Evolutionary conservation across 148 eudicot genomes (phyloP).

Genomic region (Talinum fruticosum): DNA sequence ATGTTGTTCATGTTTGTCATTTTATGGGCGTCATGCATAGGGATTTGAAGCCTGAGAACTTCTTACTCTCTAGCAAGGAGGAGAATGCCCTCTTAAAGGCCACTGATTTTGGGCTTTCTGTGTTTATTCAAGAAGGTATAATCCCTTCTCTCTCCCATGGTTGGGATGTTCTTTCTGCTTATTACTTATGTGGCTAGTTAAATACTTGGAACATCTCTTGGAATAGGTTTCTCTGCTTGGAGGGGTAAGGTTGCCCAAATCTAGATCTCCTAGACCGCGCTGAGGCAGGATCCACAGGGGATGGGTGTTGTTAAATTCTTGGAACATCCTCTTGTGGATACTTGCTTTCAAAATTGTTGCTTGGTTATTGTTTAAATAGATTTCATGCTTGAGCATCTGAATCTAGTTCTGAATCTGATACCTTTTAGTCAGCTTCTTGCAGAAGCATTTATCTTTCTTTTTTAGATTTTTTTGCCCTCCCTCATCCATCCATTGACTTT

Average conservation of each 20-base stretch:
- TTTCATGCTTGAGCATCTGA: constrained; percentile 1
- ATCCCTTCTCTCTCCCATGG: background rate
- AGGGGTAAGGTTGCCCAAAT: background rate
- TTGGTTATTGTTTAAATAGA: background rate
- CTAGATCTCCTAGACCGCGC: background rate
- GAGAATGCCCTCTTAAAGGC: constrained; percentile 62
- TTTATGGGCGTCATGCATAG: constrained; percentile 93
- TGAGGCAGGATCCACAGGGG: background rate
- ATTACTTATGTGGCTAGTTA: background rate
- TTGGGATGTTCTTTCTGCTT: background rate
- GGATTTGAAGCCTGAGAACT: constrained; percentile 86
- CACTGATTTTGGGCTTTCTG: constrained; percentile 80
- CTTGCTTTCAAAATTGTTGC: background rate
- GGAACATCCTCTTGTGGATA: background rate
- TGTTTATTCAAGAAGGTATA: constrained; percentile 71
- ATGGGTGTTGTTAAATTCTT: background rate
- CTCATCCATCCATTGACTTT: no score
- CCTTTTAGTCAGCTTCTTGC: background rate
- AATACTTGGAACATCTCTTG: background rate
- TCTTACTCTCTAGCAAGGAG: constrained; percentile 62
- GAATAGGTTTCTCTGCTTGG: background rate
- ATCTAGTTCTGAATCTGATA: background rate
- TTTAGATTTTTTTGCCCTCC: no score
- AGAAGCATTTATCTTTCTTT: background rate
- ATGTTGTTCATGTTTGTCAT: constrained; percentile 81